phyloP scores from a whole-genome alignment of 139 green algal genomes.

The Coelastrella sp. region DNA sequence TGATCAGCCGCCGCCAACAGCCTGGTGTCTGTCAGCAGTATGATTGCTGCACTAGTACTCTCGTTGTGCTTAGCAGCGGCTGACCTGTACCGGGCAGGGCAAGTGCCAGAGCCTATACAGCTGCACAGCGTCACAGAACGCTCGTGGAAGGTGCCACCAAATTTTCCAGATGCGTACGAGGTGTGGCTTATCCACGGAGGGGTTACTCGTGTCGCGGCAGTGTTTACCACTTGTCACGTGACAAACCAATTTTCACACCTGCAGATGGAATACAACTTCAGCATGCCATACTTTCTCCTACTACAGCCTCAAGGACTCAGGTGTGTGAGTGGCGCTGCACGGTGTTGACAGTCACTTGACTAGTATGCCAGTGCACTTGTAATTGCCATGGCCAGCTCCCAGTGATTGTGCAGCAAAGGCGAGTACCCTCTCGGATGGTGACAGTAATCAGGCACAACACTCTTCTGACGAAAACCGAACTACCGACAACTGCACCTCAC shows the following conservation, averaged over 20 bases:
- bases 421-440: too few relatives aligned
- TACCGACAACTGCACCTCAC: too few relatives aligned
- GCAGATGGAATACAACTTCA: slow-evolving; percentile 30
- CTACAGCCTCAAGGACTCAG: slow-evolving; percentile 37
- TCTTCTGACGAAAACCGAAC: too few relatives aligned
- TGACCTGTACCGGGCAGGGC: background rate
- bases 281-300: slow-evolving; percentile 45
- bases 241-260: too few relatives aligned
- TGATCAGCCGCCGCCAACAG: too few relatives aligned
- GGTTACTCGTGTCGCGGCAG: too few relatives aligned
- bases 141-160: background rate
- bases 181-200: background rate
- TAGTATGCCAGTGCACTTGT: too few relatives aligned
- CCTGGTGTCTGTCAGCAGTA: too few relatives aligned
- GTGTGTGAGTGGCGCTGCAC: background rate
- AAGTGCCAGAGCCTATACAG: background rate
- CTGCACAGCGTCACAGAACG: background rate
- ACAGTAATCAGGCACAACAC: too few relatives aligned
- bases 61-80: background rate
- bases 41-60: background rate
- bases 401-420: too few relatives aligned
- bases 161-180: slow-evolving; percentile 32
- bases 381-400: too few relatives aligned
- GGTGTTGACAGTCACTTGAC: background rate
- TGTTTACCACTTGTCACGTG: too few relatives aligned